Percentiles rank a stretch among this genome's conserved stretches.
These are phyloP conservation scores for Globisporangium echinulatum DNA, from an alignment of 352 stramenopile species.

Conservation along the genomic window DNA sequence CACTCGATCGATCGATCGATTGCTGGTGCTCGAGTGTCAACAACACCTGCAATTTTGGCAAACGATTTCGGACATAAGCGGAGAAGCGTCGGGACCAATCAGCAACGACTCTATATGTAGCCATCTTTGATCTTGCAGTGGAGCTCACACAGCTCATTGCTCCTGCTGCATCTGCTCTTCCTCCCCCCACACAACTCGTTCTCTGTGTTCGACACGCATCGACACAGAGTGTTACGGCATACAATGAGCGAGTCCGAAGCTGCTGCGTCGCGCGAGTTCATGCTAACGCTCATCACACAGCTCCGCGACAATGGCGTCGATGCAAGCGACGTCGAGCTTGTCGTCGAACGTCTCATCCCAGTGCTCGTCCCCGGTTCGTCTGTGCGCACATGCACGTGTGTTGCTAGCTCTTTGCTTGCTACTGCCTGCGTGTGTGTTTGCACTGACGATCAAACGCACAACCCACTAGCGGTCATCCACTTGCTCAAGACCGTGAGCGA, in stretches of 20 bases:
- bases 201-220: too few species aligned
- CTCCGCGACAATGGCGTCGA: conserved; percentile 19
- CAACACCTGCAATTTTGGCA: not conserved
- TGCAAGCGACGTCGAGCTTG: conserved; percentile 34
- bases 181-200: not conserved
- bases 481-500: conserved; percentile 46
- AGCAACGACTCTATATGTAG: not conserved
- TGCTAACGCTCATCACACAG: conserved; percentile 29
- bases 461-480: conserved; percentile 34
- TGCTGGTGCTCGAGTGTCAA: too few species aligned
- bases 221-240: too few species aligned
- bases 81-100: not conserved
- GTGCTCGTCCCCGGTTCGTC: conserved; percentile 47
- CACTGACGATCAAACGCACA: not conserved
- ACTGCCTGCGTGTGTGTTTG: too few species aligned
- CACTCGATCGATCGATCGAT: too few species aligned
- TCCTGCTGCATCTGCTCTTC: too few species aligned
- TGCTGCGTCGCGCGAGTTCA: conserved; percentile 29
- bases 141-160: too few species aligned
- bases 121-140: not conserved
- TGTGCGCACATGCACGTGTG: not conserved
- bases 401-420: too few species aligned
- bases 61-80: not conserved
- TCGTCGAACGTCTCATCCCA: conserved; percentile 50
- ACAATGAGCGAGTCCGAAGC: conserved; percentile 25